Evolutionary conservation across 2,329 filamentous ascomycete species (phyloP).

Genomic region (Cladobotryum mycophilum): DNA sequence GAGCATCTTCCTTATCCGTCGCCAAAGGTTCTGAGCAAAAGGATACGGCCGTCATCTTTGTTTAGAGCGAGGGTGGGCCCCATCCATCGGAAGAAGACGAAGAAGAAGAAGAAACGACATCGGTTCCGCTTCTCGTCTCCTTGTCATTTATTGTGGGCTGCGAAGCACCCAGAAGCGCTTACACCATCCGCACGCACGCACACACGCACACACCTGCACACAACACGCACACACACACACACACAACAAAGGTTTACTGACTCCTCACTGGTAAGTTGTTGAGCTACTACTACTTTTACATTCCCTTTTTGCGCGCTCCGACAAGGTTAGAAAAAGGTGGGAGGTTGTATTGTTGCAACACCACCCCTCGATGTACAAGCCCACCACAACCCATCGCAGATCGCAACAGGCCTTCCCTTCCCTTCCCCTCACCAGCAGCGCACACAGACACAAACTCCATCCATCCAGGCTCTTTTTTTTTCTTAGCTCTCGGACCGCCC

Average conservation of each 20-base stretch:
- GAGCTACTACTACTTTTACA: no score
- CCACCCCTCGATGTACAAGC: not conserved
- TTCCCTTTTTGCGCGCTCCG: not conserved
- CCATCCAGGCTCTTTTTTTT: not conserved
- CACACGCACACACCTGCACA: no score
- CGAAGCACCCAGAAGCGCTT: no score
- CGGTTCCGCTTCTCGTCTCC: not conserved
- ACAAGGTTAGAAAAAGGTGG: not conserved
- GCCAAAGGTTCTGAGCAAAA: no score
- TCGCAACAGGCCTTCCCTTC: not conserved
- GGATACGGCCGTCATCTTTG: not conserved
- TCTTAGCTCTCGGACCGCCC: not conserved
- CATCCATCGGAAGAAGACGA: no score
- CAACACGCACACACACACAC: no score
- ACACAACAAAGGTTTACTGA: no score
- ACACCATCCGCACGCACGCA: no score
- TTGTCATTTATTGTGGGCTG: not conserved
- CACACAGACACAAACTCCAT: slow-evolving; percentile 6
- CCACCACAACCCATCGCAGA: not conserved
- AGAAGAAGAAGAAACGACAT: not conserved
- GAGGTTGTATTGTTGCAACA: not conserved
- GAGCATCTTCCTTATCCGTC: no score
- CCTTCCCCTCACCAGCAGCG: not conserved
- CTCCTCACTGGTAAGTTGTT: no score
- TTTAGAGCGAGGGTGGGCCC: not conserved